Percentiles rank a stretch among this genome's conserved stretches.
These are phyloP conservation scores for Pichia californica DNA, from an alignment of 805 yeast genomes.

Conservation along the genomic window DNA sequence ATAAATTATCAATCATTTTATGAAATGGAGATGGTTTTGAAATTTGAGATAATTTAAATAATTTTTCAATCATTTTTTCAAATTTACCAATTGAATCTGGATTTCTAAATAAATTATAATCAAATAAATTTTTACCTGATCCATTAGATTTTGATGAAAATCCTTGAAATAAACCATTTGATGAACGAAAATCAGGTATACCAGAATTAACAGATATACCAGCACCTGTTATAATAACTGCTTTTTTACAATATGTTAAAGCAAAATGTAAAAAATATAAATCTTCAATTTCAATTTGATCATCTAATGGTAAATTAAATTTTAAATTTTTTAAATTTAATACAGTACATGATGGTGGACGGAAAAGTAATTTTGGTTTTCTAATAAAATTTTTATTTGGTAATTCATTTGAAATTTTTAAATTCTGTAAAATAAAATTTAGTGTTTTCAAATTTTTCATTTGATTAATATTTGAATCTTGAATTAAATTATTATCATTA, in stretches of 20 bases:
- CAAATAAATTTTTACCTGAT: constrained; percentile 59
- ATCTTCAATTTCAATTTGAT: constrained; percentile 34
- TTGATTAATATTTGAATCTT: not conserved
- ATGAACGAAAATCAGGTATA: constrained; percentile 71
- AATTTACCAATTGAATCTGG: constrained; percentile 54
- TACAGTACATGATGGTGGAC: constrained; percentile 42
- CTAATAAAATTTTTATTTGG: constrained; percentile 22
- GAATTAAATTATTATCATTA: not conserved
- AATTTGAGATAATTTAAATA: constrained; percentile 46
- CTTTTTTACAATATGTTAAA: constrained; percentile 46
- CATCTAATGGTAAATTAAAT: constrained; percentile 21
- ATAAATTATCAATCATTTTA: constrained; percentile 48
- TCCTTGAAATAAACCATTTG: constrained; percentile 66
- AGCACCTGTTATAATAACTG: constrained; percentile 77
- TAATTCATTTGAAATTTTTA: constrained; percentile 7
- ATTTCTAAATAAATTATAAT: constrained; percentile 67
- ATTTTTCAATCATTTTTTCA: constrained; percentile 64
- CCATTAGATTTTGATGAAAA: constrained; percentile 35
- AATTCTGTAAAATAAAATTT: not conserved
- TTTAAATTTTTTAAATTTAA: constrained; percentile 31
- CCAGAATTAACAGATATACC: constrained; percentile 90
- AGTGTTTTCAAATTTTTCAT: not conserved
- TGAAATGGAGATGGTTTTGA: constrained; percentile 77
- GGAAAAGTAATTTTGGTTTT: constrained; percentile 39
- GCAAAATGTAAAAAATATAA: constrained; percentile 47